Evolutionary conservation across 306 rosid genomes (phyloP).

Genomic region (Cicer arietinum): DNA sequence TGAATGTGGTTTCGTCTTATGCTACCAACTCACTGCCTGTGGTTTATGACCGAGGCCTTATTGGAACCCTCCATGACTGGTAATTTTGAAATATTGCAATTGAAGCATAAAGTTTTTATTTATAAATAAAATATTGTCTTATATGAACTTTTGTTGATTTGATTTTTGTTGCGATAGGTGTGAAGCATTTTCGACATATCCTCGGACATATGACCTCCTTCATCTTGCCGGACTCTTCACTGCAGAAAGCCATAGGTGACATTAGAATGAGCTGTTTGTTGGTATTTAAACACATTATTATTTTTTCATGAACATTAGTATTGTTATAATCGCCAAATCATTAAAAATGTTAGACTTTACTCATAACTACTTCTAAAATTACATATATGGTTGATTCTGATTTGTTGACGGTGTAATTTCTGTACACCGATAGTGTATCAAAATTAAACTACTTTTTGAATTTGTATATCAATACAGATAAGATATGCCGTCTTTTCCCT

Average conservation of each 20-base stretch:
- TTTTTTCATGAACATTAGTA: background rate
- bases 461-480: too few relatives aligned
- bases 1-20: slow-evolving; percentile 96
- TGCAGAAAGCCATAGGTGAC: slow-evolving; percentile 93
- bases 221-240: slow-evolving; percentile 91
- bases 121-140: background rate
- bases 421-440: too few relatives aligned
- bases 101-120: background rate
- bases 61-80: slow-evolving; percentile 96
- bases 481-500: too few relatives aligned
- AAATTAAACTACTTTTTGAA: too few relatives aligned
- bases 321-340: too few relatives aligned
- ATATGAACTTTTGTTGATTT: slow-evolving; percentile 35
- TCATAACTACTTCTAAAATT: too few relatives aligned
- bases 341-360: too few relatives aligned
- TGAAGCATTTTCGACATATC: slow-evolving; percentile 97
- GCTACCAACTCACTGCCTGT: slow-evolving; percentile 75
- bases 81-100: slow-evolving; percentile 43
- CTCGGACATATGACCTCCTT: slow-evolving; percentile 95
- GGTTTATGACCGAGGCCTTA: slow-evolving; percentile 93
- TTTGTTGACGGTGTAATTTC: too few relatives aligned
- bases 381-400: too few relatives aligned
- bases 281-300: background rate
- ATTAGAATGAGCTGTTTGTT: background rate
- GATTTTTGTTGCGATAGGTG: slow-evolving; percentile 75